Evolutionary conservation across 1,284 basidiomycete genomes (phyloP).

Genomic region (Microbotryomycetes sp.): DNA sequence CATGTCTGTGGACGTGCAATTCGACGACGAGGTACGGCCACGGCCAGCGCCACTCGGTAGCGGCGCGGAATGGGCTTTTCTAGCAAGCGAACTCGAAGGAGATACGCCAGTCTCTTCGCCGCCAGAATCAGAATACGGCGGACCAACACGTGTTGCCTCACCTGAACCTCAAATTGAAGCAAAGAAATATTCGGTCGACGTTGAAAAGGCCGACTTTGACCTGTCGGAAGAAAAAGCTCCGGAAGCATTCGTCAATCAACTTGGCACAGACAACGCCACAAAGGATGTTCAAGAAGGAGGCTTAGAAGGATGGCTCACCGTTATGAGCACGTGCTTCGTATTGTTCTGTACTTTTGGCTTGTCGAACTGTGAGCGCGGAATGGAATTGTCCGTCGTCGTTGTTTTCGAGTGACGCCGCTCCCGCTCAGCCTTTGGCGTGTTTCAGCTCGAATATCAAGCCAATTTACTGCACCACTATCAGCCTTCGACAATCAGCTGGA

Average conservation of each 20-base stretch:
- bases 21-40: too few species aligned
- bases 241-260: not conserved
- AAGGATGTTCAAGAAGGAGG: not conserved
- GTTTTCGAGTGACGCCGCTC: too few species aligned
- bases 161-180: not conserved
- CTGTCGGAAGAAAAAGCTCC: not conserved
- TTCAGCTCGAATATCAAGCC: not conserved
- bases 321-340: not conserved
- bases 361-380: not conserved
- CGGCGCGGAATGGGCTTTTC: too few species aligned
- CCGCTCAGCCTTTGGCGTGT: not conserved
- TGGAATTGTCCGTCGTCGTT: too few species aligned
- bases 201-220: not conserved
- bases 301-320: not conserved
- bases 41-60: too few species aligned
- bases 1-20: too few species aligned
- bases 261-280: too few species aligned
- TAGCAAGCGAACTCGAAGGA: too few species aligned
- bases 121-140: not conserved
- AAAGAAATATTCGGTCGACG: not conserved
- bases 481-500: slow-evolving; percentile 19
- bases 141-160: not conserved
- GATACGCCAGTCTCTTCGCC: not conserved
- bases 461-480: slow-evolving; percentile 5
- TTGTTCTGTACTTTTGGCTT: not conserved